A percentile compares a stretch with the other conserved stretches of the same genome.
phyloP scores from a whole-genome alignment of 2,329 filamentous ascomycete species.

The Colletotrichum sp. region DNA sequence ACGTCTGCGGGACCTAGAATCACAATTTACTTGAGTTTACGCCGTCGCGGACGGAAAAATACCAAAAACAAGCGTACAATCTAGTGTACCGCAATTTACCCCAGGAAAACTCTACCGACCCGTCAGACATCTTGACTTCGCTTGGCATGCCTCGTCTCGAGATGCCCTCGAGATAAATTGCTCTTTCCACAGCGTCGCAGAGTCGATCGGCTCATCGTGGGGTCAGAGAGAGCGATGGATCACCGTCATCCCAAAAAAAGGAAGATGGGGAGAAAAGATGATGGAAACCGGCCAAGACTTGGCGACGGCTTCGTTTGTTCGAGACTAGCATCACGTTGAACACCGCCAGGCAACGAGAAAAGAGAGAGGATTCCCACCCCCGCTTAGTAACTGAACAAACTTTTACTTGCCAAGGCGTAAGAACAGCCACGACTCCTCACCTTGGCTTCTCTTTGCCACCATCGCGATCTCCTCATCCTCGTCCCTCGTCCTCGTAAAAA shows the following conservation, averaged over 20 bases:
- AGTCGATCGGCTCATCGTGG: neutral
- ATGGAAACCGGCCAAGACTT: neutral
- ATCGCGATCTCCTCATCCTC: neutral
- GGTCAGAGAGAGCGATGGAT: neutral
- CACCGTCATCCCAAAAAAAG: neutral
- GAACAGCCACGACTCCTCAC: neutral
- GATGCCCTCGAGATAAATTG: slow-evolving; percentile 17
- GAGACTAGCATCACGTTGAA: neutral
- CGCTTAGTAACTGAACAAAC: neutral
- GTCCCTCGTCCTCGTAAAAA: neutral
- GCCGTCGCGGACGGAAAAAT: neutral
- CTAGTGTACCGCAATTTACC: neutral
- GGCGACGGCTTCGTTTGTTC: neutral
- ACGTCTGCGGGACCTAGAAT: neutral
- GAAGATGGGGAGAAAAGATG: neutral
- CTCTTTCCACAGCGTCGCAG: neutral
- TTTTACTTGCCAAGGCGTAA: neutral
- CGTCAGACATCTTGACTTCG: neutral
- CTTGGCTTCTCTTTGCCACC: neutral
- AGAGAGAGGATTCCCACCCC: neutral
- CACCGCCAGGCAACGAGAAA: neutral
- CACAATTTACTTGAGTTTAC: slow-evolving; percentile 2
- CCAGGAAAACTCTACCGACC: neutral
- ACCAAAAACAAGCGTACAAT: neutral
- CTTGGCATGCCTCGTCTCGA: neutral